Percentiles rank a stretch among this genome's conserved stretches.
phyloP scores from a whole-genome alignment of 441 rosid genomes.

The Aleurites moluccanus region DNA sequence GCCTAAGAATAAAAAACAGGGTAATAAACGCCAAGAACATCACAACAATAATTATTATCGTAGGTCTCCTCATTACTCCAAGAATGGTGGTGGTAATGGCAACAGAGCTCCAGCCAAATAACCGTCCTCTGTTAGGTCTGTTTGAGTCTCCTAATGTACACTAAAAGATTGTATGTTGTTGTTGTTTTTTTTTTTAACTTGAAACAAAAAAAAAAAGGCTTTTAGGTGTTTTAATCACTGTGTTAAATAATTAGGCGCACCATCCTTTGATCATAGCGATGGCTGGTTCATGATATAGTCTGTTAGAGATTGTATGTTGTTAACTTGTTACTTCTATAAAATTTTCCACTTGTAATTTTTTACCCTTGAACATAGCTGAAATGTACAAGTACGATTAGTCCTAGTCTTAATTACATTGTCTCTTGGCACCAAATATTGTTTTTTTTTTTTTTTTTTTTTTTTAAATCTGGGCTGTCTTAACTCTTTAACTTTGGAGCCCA shows the following conservation, averaged over 20 bases:
- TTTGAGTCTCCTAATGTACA: background rate
- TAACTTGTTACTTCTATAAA: background rate
- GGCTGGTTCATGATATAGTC: too few species aligned
- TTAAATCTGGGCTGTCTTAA: too few species aligned
- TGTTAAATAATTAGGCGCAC: too few species aligned
- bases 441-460: too few species aligned
- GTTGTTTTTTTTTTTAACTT: too few species aligned
- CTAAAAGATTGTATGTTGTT: background rate
- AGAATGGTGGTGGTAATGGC: conserved; percentile 4
- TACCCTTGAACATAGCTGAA: background rate
- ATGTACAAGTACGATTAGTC: too few species aligned
- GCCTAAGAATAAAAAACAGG: conserved; percentile 18
- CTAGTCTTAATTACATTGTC: too few species aligned
- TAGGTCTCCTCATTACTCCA: conserved; percentile 15
- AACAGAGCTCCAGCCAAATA: background rate
- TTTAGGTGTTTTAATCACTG: too few species aligned
- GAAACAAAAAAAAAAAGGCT: too few species aligned
- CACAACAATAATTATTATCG: background rate
- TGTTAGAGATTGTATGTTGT: too few species aligned
- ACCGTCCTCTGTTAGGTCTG: background rate
- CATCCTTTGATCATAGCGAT: too few species aligned
- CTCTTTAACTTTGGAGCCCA: background rate
- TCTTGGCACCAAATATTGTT: too few species aligned
- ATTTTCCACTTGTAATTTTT: background rate
- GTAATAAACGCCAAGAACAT: background rate